These are phyloP conservation scores for Phyllostachys edulis DNA, from an alignment of 176 grass and related monocot genomes.

Conservation along the genomic window DNA sequence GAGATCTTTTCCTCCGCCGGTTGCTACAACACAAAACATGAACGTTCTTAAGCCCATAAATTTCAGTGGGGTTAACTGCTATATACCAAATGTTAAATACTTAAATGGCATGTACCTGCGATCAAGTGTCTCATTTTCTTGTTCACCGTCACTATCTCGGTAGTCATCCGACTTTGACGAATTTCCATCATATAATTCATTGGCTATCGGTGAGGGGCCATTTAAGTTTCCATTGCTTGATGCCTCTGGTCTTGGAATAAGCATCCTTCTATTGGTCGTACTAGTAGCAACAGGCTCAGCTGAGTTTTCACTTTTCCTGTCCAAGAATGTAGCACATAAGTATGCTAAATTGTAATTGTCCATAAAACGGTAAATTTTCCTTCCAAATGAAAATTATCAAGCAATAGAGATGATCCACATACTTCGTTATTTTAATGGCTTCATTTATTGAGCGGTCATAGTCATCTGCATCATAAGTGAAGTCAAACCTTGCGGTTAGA, in stretches of 20 bases:
- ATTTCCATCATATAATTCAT: conserved; percentile 50
- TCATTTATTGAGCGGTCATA: conserved; percentile 98
- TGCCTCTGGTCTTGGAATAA: conserved; percentile 54
- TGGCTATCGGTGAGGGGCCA: conserved; percentile 43
- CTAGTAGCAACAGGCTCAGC: conserved; percentile 57
- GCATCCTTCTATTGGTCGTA: conserved; percentile 51
- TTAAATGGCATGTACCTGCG: conserved; percentile 64
- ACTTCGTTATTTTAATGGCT: conserved; percentile 99
- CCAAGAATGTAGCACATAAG: conserved; percentile 33
- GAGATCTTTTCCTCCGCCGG: conserved; percentile 81
- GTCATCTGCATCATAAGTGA: conserved; percentile 76
- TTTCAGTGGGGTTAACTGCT: background rate
- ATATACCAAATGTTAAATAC: conserved; percentile 1
- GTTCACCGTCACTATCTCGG: conserved; percentile 70
- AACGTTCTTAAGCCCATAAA: conserved; percentile 24
- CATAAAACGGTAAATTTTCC: background rate
- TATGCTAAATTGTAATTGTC: background rate
- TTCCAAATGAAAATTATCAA: conserved; percentile 4
- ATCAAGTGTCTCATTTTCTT: conserved; percentile 76
- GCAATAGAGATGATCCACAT: conserved; percentile 44
- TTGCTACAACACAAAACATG: conserved; percentile 59
- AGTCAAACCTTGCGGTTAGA: conserved; percentile 29
- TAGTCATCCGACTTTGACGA: conserved; percentile 83
- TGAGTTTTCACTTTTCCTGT: conserved; percentile 80
- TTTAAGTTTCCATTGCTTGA: conserved; percentile 77